Percentiles rank a stretch among this genome's conserved stretches.
phyloP scores from a whole-genome alignment of 495 filamentous ascomycete genomes.

The Pseudoneurospora amorphoporcata region DNA sequence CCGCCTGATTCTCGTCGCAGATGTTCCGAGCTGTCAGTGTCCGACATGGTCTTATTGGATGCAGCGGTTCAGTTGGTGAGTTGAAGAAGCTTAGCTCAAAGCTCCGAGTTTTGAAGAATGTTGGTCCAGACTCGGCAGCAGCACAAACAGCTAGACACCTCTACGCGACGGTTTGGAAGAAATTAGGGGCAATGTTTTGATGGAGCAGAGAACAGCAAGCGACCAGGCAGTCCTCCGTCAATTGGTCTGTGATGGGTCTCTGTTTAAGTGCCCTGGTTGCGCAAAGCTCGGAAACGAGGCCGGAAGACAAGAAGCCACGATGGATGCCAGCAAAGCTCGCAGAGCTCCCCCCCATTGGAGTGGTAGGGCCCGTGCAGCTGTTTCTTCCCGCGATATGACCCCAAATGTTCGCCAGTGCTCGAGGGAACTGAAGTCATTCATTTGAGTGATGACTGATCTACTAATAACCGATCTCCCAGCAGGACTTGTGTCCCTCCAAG shows the following conservation, averaged over 20 bases:
- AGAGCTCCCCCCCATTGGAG: neutral
- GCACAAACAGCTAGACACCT: neutral
- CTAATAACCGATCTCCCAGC: too few relatives aligned
- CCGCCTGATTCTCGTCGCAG: neutral
- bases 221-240: neutral
- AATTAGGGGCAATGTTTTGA: neutral
- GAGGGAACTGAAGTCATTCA: neutral
- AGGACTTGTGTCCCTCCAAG: neutral
- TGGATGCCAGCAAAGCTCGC: neutral
- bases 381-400: neutral
- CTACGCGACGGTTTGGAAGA: neutral
- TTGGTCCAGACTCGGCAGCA: neutral
- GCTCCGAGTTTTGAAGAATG: neutral
- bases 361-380: neutral
- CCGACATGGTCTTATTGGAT: neutral
- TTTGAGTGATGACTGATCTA: too few relatives aligned
- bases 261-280: neutral
- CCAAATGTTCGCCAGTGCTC: neutral
- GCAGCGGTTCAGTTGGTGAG: neutral
- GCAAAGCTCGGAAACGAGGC: neutral
- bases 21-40: neutral
- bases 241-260: neutral
- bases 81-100: neutral
- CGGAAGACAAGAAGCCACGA: slow-evolving; percentile 4
- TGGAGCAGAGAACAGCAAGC: neutral